Base-by-base conservation (phyloP, 192 early-diverging fungal species). In the Glomus cerebriforme region DNA sequence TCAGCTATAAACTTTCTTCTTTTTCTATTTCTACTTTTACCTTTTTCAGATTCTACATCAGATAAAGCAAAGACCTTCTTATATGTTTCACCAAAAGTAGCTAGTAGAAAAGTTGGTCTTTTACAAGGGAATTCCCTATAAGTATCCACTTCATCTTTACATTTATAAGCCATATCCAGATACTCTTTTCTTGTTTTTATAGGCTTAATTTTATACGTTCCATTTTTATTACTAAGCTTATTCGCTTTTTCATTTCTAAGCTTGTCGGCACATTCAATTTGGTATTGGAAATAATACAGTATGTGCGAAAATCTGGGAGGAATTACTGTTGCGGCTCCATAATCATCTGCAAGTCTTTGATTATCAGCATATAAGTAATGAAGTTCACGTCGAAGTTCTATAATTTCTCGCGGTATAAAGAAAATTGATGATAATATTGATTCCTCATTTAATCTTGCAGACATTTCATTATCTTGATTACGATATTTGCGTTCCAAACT, bases 341-440 rank as follows among this genome's bases (percentile, higher is more conserved):
- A 54, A 17, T 19, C 19, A 54, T 54, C 6, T 54, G 49, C 49
- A 17, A 54, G 22, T 17, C 1, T 5, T 22, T 54, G 2, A 17
- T 54, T 54, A 19, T 54, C 49, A 54, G 49, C 49, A 54, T 54
- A 54, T 54, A 54, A 54, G 4, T 17, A 17, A 27, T 31, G 19
- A 34, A 34, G 65, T 37, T 67, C 19, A 4, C 19, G 10, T 9
- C 65, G 65, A n/a, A 29, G 12, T 35, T 67, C 32, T 35, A 22
- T 17, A 34, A 67, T 34, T 5, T 37, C 22, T 34, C 19, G 32
- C 19, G 19, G 19, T 6, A 67, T 22, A 19, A 34, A 67, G 5
- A 67, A 22, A 35, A 67, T 67, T 4, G 65, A 67, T 22, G 65
- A 67, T 37, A 67, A 67, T 19, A 67, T 67, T 4, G 65, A 67